Conservation (phyloP, 2,329 filamentous ascomycete genomes). For the Penicillium sp. region DNA sequence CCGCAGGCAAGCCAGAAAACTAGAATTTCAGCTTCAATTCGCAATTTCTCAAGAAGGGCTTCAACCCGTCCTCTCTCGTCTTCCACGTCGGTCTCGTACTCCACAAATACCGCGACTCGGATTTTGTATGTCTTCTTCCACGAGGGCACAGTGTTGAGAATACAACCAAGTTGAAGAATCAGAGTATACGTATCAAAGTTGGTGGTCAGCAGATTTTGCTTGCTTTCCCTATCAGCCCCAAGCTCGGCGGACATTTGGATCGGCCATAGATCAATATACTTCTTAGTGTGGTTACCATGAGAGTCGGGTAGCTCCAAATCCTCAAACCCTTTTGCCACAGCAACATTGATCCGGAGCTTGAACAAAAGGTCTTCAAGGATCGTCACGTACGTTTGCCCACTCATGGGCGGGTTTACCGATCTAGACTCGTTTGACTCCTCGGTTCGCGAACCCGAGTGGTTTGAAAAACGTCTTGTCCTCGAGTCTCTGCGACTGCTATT, state of each 20-base stretch:
- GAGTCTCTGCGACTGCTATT: slow-evolving; percentile 33
- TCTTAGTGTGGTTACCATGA: slow-evolving; percentile 62
- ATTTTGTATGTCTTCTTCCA: slow-evolving; percentile 74
- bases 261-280: slow-evolving; percentile 84
- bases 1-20: slow-evolving; percentile 82
- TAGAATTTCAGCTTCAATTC: slow-evolving; percentile 74
- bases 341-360: slow-evolving; percentile 77
- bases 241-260: slow-evolving; percentile 92
- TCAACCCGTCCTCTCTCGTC: slow-evolving; percentile 73
- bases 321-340: slow-evolving; percentile 78
- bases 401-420: slow-evolving; percentile 66
- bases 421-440: slow-evolving; percentile 61
- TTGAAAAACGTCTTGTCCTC: slow-evolving; percentile 19
- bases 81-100: slow-evolving; percentile 79
- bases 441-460: slow-evolving; percentile 3
- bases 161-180: slow-evolving; percentile 84
- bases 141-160: slow-evolving; percentile 74
- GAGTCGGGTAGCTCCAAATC: slow-evolving; percentile 68
- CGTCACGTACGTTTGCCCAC: slow-evolving; percentile 72
- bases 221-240: slow-evolving; percentile 62
- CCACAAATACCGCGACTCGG: slow-evolving; percentile 81
- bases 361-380: slow-evolving; percentile 79
- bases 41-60: slow-evolving; percentile 72
- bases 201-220: slow-evolving; percentile 69
- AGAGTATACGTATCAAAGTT: slow-evolving; percentile 90